These are phyloP conservation scores for Schizothecium vesticola DNA, from an alignment of 495 filamentous ascomycete genomes.

Conservation along the genomic window DNA sequence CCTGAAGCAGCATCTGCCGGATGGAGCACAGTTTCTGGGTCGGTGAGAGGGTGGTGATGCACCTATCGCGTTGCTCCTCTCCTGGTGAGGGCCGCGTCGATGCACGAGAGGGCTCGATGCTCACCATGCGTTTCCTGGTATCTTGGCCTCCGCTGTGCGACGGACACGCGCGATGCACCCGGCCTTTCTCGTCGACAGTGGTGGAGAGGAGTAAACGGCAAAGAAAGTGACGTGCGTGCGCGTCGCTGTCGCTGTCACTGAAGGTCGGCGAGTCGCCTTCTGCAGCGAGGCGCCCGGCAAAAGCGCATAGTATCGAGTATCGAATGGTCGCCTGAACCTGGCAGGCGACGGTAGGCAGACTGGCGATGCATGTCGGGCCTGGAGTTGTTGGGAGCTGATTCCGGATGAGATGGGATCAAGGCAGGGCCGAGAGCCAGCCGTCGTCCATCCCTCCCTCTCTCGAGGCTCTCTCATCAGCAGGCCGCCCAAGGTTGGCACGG, in stretches of 20 bases:
- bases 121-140: conserved; percentile 5
- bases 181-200: background rate
- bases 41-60: conserved; percentile 1
- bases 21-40: background rate
- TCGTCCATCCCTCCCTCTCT: background rate
- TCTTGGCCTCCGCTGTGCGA: conserved; percentile 12
- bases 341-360: background rate
- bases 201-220: background rate
- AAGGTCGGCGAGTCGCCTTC: background rate
- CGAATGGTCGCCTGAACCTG: background rate
- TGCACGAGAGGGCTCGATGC: conserved; percentile 1
- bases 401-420: background rate
- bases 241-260: background rate
- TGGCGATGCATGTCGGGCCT: background rate
- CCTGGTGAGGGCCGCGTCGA: background rate
- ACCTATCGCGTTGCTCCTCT: conserved; percentile 1
- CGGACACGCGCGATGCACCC: conserved; percentile 4
- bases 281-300: background rate
- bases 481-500: background rate
- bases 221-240: conserved; percentile 10
- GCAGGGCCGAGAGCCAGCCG: background rate
- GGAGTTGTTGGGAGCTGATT: background rate
- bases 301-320: background rate
- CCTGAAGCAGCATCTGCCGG: conserved; percentile 4
- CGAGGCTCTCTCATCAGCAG: background rate